Base-by-base conservation (phyloP, 1,139 yeast species). In the Saccharomyces hybrid region DNA sequence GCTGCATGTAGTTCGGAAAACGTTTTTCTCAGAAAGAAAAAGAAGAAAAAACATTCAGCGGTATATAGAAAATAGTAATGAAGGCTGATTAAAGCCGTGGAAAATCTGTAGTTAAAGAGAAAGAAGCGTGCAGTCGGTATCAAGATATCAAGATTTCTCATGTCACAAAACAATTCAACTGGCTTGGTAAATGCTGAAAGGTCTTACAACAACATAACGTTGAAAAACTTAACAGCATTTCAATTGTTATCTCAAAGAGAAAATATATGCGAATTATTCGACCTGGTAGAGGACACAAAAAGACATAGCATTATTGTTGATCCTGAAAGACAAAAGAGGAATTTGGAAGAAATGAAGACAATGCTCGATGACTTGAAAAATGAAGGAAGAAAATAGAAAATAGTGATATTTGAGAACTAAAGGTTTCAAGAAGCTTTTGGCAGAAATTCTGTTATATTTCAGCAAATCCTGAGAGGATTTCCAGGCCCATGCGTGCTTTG, bases 191-290 rank as follows among this genome's bases (percentile, higher is more conserved):
- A 38, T 38, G n/a, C 44, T 11, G 44, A 38, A 38, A 38, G 44
- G 11, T 4, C 24, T 19, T 58, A 59, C 48, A 61, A 56, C 28
- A 64, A 60, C 28, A 56, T 64, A 34, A 64, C 68, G 24, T 57
- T 68, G 51, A 66, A 65, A 57, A 64, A 67, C 1, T 51, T 67
- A 38, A 66, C 71, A 1, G 71, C 71, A 2, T 62, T 65, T 50
- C 63, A 66, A 53, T 57, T 67, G 46, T 55, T 67, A 42, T 44
- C 61, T 11, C 63, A 64, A 28, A 57, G 70, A 19, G 71, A 67
- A 53, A 64, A 60, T 44, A 58, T 67, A 59, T 59, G 63, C 38
- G 71, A 67, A 54, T 53, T 67, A 50, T 67, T 68, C 54, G 59
- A 65, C 42, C 52, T 67, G 31, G 56, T 60, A 21, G 71, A 68